Evolutionary conservation across 2,329 filamentous ascomycete species (phyloP).

Genomic region (Leptographium wingfieldii): DNA sequence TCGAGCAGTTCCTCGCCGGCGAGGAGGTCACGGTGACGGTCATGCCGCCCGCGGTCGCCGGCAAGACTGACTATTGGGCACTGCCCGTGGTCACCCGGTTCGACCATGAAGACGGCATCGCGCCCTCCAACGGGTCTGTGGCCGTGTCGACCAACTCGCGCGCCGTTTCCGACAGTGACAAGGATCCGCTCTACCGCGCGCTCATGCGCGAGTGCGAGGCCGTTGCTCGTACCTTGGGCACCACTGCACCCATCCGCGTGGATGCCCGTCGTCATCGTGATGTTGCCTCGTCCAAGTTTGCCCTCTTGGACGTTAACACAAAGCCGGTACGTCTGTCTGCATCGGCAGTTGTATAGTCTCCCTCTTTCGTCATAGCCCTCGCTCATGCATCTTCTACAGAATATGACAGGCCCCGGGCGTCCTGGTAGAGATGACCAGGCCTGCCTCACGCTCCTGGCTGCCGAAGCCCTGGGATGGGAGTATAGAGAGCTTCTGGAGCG

Average conservation of each 20-base stretch:
- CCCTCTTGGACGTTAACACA: slow-evolving; percentile 35
- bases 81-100: slow-evolving; percentile 32
- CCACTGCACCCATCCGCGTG: slow-evolving; percentile 28
- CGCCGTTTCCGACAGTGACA: slow-evolving; percentile 19
- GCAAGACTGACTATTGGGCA: slow-evolving; percentile 24
- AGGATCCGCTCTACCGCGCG: slow-evolving; percentile 19
- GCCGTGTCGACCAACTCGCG: slow-evolving; percentile 32
- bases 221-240: slow-evolving; percentile 22
- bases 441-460: slow-evolving; percentile 30
- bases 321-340: slow-evolving; percentile 20
- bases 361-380: too few relatives aligned
- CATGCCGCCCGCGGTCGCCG: slow-evolving; percentile 30
- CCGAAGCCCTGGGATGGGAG: slow-evolving; percentile 28
- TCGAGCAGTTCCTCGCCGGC: slow-evolving; percentile 34
- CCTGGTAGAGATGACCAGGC: slow-evolving; percentile 34
- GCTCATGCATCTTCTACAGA: slow-evolving; percentile 6
- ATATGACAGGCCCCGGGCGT: slow-evolving; percentile 28
- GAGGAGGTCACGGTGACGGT: slow-evolving; percentile 38
- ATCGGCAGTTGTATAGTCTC: slow-evolving; percentile 7
- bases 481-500: slow-evolving; percentile 24
- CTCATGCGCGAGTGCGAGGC: slow-evolving; percentile 23
- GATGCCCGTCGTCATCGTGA: slow-evolving; percentile 25
- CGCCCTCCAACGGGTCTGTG: slow-evolving; percentile 33
- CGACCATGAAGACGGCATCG: slow-evolving; percentile 33
- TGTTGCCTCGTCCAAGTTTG: slow-evolving; percentile 19